phyloP scores from a whole-genome alignment of 108 stramenopile genomes.

The Pseudonitzschia delicatissima region DNA sequence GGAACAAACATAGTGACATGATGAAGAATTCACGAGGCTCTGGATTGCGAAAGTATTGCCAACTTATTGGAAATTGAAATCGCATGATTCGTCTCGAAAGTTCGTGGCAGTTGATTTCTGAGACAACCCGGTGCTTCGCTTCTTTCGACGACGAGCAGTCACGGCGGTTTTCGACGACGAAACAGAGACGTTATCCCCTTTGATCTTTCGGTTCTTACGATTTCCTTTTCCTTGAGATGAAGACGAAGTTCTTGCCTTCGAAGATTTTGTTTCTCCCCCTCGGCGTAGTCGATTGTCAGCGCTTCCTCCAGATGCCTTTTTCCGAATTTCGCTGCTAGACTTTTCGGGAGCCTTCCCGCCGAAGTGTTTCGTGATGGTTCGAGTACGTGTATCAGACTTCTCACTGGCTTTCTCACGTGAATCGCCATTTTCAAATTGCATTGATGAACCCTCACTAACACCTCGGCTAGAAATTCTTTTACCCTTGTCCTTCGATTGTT shows the following conservation, averaged over 20 bases:
- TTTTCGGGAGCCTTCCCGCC: not conserved
- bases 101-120: not conserved
- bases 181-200: not conserved
- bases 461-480: too few relatives aligned
- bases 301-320: not conserved
- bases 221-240: not conserved
- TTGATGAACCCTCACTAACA: too few relatives aligned
- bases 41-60: too few relatives aligned
- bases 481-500: not conserved
- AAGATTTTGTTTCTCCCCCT: not conserved
- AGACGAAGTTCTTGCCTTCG: not conserved
- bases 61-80: not conserved
- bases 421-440: too few relatives aligned
- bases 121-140: not conserved
- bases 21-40: too few relatives aligned
- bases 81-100: constrained; percentile 5
- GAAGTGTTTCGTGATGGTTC: not conserved
- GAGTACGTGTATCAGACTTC: not conserved
- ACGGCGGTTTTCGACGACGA: not conserved
- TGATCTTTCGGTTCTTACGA: constrained; percentile 1
- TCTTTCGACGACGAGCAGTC: constrained; percentile 25
- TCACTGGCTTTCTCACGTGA: not conserved
- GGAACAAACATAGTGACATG: too few relatives aligned
- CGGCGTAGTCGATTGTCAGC: too few relatives aligned
- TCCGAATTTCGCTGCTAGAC: not conserved